Conservation (phyloP, 108 stramenopile species). For the Fragilaria radians region DNA sequence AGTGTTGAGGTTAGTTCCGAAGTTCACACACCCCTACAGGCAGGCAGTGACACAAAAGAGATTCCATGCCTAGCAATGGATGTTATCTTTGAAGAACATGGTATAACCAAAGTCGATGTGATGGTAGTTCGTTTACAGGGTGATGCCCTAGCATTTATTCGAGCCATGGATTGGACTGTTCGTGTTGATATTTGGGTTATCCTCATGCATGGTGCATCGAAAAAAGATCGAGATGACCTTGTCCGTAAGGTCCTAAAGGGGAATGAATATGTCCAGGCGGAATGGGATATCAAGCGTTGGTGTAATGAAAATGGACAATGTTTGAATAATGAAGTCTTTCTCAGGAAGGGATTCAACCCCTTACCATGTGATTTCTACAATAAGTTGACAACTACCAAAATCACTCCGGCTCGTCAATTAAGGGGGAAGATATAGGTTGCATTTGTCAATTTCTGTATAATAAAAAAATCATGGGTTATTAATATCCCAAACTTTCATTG, state of each 20-base stretch:
- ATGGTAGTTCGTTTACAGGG: slow-evolving; percentile 39
- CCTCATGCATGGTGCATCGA: slow-evolving; percentile 23
- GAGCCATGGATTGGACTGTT: slow-evolving; percentile 43
- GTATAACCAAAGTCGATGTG: too few species aligned
- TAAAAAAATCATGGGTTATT: too few species aligned
- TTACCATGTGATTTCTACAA: too few species aligned
- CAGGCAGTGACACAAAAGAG: slow-evolving; percentile 10
- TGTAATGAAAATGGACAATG: slow-evolving; percentile 31
- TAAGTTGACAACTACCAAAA: too few species aligned
- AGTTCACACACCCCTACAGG: slow-evolving; percentile 3
- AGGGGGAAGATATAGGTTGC: too few species aligned
- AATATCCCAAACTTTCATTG: too few species aligned
- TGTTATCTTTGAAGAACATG: slow-evolving; percentile 18
- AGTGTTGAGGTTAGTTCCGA: slow-evolving; percentile 26
- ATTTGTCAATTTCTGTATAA: too few species aligned
- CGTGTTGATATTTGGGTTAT: slow-evolving; percentile 41
- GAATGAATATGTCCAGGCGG: slow-evolving; percentile 42
- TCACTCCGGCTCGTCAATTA: too few species aligned
- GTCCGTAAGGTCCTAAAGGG: too few species aligned
- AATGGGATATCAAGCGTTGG: slow-evolving; percentile 51
- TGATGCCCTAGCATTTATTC: slow-evolving; percentile 41
- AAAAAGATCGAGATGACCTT: slow-evolving; percentile 22
- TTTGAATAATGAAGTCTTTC: slow-evolving; percentile 43
- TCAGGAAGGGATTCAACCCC: slow-evolving; percentile 41
- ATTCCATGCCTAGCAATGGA: slow-evolving; percentile 10